phyloP scores from a whole-genome alignment of 208 protist genomes.

The Trypanosoma lewisi region DNA sequence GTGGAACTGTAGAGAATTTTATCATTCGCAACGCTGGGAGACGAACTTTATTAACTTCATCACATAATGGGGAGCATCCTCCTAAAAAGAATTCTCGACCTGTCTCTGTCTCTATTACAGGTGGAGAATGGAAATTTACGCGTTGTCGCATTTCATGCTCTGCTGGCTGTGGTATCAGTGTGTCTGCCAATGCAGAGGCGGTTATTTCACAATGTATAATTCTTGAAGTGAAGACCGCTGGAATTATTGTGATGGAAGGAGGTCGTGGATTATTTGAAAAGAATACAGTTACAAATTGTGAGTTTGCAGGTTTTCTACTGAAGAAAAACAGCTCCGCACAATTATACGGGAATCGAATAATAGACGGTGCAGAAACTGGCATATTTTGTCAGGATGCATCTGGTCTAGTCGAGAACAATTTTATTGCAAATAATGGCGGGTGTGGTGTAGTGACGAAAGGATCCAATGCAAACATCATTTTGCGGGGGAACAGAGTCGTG shows the following conservation, averaged over 20 bases:
- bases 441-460: conserved; percentile 84
- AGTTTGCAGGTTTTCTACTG: conserved; percentile 80
- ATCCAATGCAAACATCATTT: conserved; percentile 37
- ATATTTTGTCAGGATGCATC: conserved; percentile 83
- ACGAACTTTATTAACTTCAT: conserved; percentile 16
- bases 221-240: conserved; percentile 70
- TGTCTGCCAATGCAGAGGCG: conserved; percentile 44
- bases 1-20: conserved; percentile 73
- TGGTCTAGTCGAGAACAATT: conserved; percentile 77
- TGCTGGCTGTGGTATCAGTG: conserved; percentile 63
- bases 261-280: conserved; percentile 64
- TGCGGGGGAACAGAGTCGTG: conserved; percentile 68
- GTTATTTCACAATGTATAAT: conserved; percentile 77
- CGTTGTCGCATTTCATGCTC: conserved; percentile 73
- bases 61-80: background rate
- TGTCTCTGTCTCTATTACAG: conserved; percentile 55
- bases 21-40: conserved; percentile 61
- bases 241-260: conserved; percentile 64
- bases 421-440: conserved; percentile 72
- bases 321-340: conserved; percentile 50
- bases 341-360: conserved; percentile 67
- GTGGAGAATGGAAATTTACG: conserved; percentile 69
- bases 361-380: conserved; percentile 66
- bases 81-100: conserved; percentile 53
- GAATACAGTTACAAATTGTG: conserved; percentile 76